Conservation (phyloP, 2,329 filamentous ascomycete species). For the Pseudocercospora cruenta region DNA sequence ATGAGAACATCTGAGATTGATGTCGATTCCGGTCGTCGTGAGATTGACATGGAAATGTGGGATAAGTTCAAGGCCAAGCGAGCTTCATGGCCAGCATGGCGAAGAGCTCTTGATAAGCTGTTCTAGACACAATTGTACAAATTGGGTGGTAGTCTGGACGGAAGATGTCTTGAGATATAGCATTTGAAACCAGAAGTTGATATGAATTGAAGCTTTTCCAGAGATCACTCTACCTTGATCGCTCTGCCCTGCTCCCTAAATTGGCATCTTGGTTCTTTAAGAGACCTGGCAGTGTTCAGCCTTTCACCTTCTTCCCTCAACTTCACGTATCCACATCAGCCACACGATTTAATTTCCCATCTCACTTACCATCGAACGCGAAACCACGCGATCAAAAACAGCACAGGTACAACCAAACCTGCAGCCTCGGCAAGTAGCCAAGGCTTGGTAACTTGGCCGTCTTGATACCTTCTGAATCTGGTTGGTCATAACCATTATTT, state of each 20-base stretch:
- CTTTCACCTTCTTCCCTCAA: neutral
- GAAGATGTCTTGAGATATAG: neutral
- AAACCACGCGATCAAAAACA: neutral
- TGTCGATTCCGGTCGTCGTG: constrained; percentile 66
- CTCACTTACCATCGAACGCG: neutral
- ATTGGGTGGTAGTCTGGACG: neutral
- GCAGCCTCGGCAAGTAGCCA: neutral
- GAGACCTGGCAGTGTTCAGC: too few species aligned
- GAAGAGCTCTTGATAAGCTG: constrained; percentile 35
- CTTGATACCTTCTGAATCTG: neutral
- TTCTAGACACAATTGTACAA: constrained; percentile 23
- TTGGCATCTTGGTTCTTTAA: too few species aligned
- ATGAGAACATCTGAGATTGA: constrained; percentile 64
- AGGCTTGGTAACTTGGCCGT: neutral
- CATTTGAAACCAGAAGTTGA: neutral
- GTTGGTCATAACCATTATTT: neutral
- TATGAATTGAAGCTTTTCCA: neutral
- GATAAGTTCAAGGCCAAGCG: constrained; percentile 58
- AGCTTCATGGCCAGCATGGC: constrained; percentile 58
- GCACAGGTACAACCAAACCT: neutral
- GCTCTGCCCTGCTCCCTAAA: too few species aligned
- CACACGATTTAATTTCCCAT: neutral
- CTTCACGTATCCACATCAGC: neutral
- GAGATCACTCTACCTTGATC: too few species aligned
- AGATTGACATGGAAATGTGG: constrained; percentile 68